Evolutionary conservation across 177 flowering plant species (phyloP), one percentile per base, ranked within the genome.

Genomic region (Tripterygium wilfordii): DNA sequence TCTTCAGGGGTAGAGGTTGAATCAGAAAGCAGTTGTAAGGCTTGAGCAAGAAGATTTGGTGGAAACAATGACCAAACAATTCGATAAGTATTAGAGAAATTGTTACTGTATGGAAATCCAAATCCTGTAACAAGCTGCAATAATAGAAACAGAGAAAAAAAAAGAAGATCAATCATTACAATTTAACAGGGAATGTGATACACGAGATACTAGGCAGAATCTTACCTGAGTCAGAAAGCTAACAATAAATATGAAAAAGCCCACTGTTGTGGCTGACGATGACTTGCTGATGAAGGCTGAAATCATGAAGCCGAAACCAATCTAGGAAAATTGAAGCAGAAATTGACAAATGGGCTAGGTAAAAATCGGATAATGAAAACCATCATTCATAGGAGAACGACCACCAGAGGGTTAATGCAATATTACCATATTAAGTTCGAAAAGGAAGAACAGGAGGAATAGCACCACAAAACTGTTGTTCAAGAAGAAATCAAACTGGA

Each of bases 371-470:
- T n/a, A n/a, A n/a, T n/a, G n/a, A n/a, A n/a, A n/a, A n/a, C n/a
- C n/a, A n/a, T n/a, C n/a, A n/a, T n/a, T n/a, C n/a, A n/a, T 36
- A n/a, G 28, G 30, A 47, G 31, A 20, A 26, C 2, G 21, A 6
- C 18, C 32, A 58, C 4, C n/a, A 21, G 47, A 29, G 1, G 14
- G 10, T 15, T 16, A 31, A 49, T 32, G 29, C 24, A 52, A 32
- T 48, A 65, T 57, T 71, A 94, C 99, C 99, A 94, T 94, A 59
- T 85, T 87, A 39, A 90, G 57, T 56, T 94, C 88, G 71, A 94
- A 94, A 45, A 90, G 85, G 50, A 85, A 81, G 76, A 90, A 90
- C 20, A 85, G 20, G 36, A 94, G 66, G 70, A 85, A 83, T 22
- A 94, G 66, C 42, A 94, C 75, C 13, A 52, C 68, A 63, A 94